Evolutionary conservation across 2,329 filamentous ascomycete species (phyloP).

Genomic region (Ascochyta rabiei): DNA sequence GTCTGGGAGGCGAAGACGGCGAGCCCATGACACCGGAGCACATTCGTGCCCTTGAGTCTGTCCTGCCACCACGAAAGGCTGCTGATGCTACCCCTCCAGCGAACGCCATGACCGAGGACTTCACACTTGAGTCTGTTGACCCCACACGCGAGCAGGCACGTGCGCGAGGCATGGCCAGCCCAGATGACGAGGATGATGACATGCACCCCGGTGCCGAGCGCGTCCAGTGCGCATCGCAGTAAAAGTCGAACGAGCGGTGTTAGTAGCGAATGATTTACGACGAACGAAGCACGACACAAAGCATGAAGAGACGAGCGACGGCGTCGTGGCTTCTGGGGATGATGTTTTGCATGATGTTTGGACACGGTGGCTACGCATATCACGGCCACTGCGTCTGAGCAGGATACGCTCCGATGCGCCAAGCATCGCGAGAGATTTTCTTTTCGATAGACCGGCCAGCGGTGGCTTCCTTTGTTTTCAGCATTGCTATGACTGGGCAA

Average conservation of each 20-base stretch:
- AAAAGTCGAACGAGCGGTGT: constrained; percentile 49
- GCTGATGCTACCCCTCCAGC: constrained; percentile 70
- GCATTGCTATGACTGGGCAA: constrained; percentile 19
- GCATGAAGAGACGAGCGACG: constrained; percentile 7
- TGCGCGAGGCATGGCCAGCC: constrained; percentile 68
- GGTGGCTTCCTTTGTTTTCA: constrained; percentile 16
- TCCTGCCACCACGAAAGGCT: constrained; percentile 74
- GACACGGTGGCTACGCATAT: constrained; percentile 8
- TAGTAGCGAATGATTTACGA: constrained; percentile 13
- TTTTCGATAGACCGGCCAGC: constrained; percentile 10
- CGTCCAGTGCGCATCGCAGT: constrained; percentile 88
- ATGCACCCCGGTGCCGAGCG: constrained; percentile 71
- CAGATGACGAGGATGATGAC: constrained; percentile 70
- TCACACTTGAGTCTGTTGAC: constrained; percentile 84
- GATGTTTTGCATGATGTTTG: constrained; percentile 14
- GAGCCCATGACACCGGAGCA: constrained; percentile 64
- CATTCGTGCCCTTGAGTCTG: constrained; percentile 78
- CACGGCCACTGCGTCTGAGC: background rate
- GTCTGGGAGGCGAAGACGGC: constrained; percentile 52
- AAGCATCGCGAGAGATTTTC: background rate
- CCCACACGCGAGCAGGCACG: constrained; percentile 65
- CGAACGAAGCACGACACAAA: constrained; percentile 10
- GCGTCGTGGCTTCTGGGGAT: constrained; percentile 17
- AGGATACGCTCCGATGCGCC: background rate
- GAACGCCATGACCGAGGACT: constrained; percentile 92